Percentiles rank a stretch among this genome's conserved stretches.
Conservation (phyloP, 805 yeast species). For the Lipomyces kockii region DNA sequence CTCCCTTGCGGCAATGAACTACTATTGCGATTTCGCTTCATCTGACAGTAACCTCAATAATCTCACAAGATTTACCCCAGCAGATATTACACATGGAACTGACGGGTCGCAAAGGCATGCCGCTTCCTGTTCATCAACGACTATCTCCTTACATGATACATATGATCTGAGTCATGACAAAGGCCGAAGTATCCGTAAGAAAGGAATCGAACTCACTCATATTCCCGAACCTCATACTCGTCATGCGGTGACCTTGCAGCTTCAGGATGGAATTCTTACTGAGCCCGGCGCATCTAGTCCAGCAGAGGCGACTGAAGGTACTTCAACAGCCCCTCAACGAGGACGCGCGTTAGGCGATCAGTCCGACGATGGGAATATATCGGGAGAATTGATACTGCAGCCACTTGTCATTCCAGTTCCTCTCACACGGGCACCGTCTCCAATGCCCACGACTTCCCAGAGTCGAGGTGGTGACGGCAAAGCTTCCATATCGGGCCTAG, state of each 20-base stretch:
- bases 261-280: background rate
- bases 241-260: background rate
- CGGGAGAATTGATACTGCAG: constrained; percentile 1
- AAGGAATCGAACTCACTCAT: background rate
- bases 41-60: background rate
- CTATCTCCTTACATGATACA: background rate
- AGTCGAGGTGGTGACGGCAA: background rate
- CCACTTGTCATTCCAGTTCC: constrained; percentile 7
- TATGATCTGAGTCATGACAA: background rate
- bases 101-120: background rate
- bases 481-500: background rate
- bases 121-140: background rate
- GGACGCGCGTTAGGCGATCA: background rate
- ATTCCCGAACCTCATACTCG: background rate
- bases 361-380: background rate
- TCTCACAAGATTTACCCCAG: constrained; percentile 15
- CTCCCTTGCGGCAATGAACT: background rate
- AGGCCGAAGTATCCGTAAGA: background rate
- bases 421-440: constrained; percentile 1
- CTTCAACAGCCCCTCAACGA: background rate
- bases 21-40: constrained; percentile 5
- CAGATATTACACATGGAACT: constrained; percentile 6
- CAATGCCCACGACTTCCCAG: background rate
- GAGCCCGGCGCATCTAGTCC: background rate
- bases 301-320: background rate